Base-by-base conservation (phyloP, 1,139 yeast species). In the Geotrichum phurueaensis region DNA sequence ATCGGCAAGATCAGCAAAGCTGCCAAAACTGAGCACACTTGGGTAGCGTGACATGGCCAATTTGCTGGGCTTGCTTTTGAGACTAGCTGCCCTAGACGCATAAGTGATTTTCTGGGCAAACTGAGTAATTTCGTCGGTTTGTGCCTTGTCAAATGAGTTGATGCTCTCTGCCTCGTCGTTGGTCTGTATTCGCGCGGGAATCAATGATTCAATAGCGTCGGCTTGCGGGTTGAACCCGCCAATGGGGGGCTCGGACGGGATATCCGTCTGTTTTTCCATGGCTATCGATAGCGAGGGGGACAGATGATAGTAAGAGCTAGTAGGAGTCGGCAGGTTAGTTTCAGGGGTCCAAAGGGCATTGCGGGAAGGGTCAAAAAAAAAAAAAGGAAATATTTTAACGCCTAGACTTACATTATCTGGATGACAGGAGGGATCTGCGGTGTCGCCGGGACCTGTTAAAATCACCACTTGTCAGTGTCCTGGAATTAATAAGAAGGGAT, bases 31-130 rank as follows among this genome's bases (percentile, higher is more conserved):
- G 15, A 39, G 45, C 18, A 39, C 45, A 15, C 45, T 39, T 12
- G 45, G 45, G 15, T 39, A 39, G 15, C 45, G 20, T 39, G 45
- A 39, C 4, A 39, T 39, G 45, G 7, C 15, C 15, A 18, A 18
- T 6, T 39, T 39, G 45, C 45, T 39, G 18, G 45, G 20, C 2
- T 39, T 39, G 45, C 45, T 39, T 39, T 39, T 39, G n/a, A 39
- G 45, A 39, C 45, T 39, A 5, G 45, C 18, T 39, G 45, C 45
- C 15, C 45, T 39, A 3, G 58, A 49, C 13, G 53, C 58, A 10
- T 23, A 13, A 1, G 58, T 10, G 27, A 55, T 50, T 20, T 47
- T 45, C 33, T 55, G 58, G 18, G 58, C 58, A 10, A 55, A 29
- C 13, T 23, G 53, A 12, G 58, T 50, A 25, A 55, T 55, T 25